phyloP scores from a whole-genome alignment of 2,329 filamentous ascomycete species.

The Shiraia bambusicola region DNA sequence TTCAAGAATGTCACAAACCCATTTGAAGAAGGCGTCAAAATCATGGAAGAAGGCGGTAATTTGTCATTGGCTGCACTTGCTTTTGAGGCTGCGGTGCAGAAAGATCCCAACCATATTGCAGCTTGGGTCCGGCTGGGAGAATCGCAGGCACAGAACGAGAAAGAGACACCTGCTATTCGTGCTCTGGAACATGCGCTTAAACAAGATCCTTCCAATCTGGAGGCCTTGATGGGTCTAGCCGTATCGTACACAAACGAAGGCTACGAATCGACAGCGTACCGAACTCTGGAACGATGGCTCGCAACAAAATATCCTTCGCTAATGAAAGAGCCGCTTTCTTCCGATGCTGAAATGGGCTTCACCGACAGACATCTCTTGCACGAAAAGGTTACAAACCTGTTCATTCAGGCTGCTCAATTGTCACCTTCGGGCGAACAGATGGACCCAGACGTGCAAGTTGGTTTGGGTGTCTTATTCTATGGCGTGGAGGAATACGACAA shows the following conservation, averaged over 20 bases:
- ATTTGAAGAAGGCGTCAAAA: slow-evolving; percentile 89
- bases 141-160: slow-evolving; percentile 97
- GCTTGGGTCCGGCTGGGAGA: slow-evolving; percentile 92
- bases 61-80: slow-evolving; percentile 89
- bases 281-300: slow-evolving; percentile 94
- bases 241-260: slow-evolving; percentile 99
- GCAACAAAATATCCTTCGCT: slow-evolving; percentile 91
- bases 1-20: slow-evolving; percentile 80
- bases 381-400: slow-evolving; percentile 84
- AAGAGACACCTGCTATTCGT: slow-evolving; percentile 92
- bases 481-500: slow-evolving; percentile 98
- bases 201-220: slow-evolving; percentile 80
- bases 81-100: slow-evolving; percentile 93
- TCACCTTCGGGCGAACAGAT: slow-evolving; percentile 91
- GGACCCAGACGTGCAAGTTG: slow-evolving; percentile 98
- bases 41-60: slow-evolving; percentile 92
- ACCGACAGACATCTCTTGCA: slow-evolving; percentile 89
- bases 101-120: slow-evolving; percentile 81
- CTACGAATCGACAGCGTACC: slow-evolving; percentile 95
- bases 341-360: slow-evolving; percentile 83
- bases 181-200: slow-evolving; percentile 89
- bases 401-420: slow-evolving; percentile 88
- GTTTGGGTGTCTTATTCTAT: slow-evolving; percentile 94
- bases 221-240: slow-evolving; percentile 90
- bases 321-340: slow-evolving; percentile 70